phyloP scores from a whole-genome alignment of 2,329 filamentous ascomycete genomes.

The Trichocomaceae sp. region DNA sequence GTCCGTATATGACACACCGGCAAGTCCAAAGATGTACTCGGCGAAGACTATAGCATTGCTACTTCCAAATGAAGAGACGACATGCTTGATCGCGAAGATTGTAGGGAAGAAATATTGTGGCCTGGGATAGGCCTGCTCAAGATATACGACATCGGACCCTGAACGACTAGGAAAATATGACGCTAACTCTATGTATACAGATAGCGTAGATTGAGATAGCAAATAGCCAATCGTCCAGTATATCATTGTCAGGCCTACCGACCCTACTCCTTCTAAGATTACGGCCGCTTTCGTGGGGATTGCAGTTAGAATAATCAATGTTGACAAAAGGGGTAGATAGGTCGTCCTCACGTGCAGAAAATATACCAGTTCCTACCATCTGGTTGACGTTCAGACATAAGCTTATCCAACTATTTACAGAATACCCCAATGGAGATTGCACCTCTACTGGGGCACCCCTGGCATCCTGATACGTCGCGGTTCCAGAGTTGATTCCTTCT shows the following conservation, averaged over 20 bases:
- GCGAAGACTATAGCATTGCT: conserved; percentile 51
- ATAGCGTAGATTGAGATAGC: conserved; percentile 50
- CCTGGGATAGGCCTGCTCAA: conserved; percentile 61
- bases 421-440: conserved; percentile 53
- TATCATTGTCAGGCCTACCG: conserved; percentile 55
- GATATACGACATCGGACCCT: conserved; percentile 60
- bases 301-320: not conserved
- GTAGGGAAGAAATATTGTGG: conserved; percentile 60
- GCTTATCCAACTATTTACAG: conserved; percentile 51
- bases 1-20: conserved; percentile 23
- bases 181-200: conserved; percentile 58
- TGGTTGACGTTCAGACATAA: conserved; percentile 56
- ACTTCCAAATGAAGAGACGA: conserved; percentile 59
- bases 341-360: conserved; percentile 52
- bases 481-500: conserved; percentile 10
- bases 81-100: conserved; percentile 57
- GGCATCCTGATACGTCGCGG: conserved; percentile 45
- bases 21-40: conserved; percentile 16
- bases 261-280: conserved; percentile 55
- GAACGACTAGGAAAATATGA: conserved; percentile 62
- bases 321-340: not conserved
- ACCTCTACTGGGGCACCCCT: conserved; percentile 56
- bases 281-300: conserved; percentile 42
- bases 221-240: conserved; percentile 60
- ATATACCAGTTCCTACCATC: conserved; percentile 61